These are phyloP conservation scores for Boletus edulis DNA, from an alignment of 768 basidiomycete genomes.

Conservation along the genomic window DNA sequence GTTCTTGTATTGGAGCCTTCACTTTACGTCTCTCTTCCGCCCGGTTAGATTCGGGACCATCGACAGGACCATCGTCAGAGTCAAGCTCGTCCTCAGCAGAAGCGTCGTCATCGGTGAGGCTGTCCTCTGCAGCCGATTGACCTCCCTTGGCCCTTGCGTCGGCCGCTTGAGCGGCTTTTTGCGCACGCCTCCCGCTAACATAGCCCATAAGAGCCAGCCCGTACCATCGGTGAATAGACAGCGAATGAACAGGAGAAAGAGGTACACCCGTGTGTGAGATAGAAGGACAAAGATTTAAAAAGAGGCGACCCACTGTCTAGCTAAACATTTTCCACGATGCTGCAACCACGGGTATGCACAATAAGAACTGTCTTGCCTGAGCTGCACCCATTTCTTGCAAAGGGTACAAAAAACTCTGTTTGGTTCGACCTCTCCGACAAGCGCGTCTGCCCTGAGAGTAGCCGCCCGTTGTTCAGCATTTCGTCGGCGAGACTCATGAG, in stretches of 20 bases:
- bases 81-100: constrained; percentile 36
- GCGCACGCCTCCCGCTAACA: constrained; percentile 52
- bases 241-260: background rate
- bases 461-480: constrained; percentile 81
- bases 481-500: constrained; percentile 64
- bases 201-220: background rate
- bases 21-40: constrained; percentile 25
- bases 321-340: constrained; percentile 72
- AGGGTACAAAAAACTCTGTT: constrained; percentile 72
- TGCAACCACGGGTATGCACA: constrained; percentile 83
- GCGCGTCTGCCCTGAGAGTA: constrained; percentile 59
- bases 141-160: constrained; percentile 41
- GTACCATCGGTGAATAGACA: constrained; percentile 2
- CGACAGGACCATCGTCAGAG: constrained; percentile 32
- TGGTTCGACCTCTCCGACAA: constrained; percentile 70
- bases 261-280: constrained; percentile 4
- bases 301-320: constrained; percentile 55
- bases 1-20: constrained; percentile 21
- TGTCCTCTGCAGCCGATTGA: constrained; percentile 26
- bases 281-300: background rate
- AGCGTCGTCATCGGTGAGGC: constrained; percentile 28
- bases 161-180: constrained; percentile 53
- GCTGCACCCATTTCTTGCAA: constrained; percentile 81
- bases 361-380: constrained; percentile 73
- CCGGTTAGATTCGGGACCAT: constrained; percentile 20